Evolutionary conservation across 2,329 filamentous ascomycete genomes (phyloP).

Genomic region (Ilyonectria sp.): DNA sequence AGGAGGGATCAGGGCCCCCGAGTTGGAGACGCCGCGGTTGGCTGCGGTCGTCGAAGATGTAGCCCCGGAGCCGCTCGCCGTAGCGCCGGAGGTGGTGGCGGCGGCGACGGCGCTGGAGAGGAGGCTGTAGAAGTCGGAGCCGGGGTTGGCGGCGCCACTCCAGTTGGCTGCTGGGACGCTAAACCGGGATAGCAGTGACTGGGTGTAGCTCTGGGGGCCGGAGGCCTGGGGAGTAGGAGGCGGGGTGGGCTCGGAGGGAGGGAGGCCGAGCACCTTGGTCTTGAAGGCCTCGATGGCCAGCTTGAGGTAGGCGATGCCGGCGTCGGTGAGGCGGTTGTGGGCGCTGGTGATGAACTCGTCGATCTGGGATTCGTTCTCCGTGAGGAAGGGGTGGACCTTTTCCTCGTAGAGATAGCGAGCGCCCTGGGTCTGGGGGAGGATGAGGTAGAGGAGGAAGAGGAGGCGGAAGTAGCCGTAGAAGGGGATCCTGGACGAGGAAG

Average conservation of each 20-base stretch:
- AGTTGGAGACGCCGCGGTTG: conserved; percentile 50
- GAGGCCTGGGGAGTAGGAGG: conserved; percentile 58
- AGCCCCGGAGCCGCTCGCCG: conserved; percentile 52
- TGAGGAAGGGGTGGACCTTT: conserved; percentile 89
- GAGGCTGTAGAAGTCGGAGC: conserved; percentile 81
- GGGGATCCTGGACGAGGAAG: conserved; percentile 74
- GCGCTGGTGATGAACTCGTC: conserved; percentile 88
- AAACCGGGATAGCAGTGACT: conserved; percentile 87
- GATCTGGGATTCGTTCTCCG: conserved; percentile 88
- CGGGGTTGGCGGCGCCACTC: conserved; percentile 62
- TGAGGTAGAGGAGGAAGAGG: conserved; percentile 90
- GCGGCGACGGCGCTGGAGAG: conserved; percentile 82
- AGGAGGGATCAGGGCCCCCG: conserved; percentile 78
- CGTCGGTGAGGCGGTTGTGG: conserved; percentile 83
- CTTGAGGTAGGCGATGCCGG: conserved; percentile 83
- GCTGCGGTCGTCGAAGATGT: conserved; percentile 47
- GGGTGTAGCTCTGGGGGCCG: conserved; percentile 77
- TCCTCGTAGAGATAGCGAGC: conserved; percentile 88
- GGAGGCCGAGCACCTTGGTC: conserved; percentile 84
- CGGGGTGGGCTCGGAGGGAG: conserved; percentile 63
- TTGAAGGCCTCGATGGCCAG: conserved; percentile 79
- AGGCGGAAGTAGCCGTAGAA: conserved; percentile 96
- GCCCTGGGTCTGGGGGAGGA: conserved; percentile 97
- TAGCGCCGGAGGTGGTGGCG: conserved; percentile 63
- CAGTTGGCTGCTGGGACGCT: conserved; percentile 81